Base-by-base conservation (phyloP, 495 filamentous ascomycete genomes). In the Clavariopsis aquatica region DNA sequence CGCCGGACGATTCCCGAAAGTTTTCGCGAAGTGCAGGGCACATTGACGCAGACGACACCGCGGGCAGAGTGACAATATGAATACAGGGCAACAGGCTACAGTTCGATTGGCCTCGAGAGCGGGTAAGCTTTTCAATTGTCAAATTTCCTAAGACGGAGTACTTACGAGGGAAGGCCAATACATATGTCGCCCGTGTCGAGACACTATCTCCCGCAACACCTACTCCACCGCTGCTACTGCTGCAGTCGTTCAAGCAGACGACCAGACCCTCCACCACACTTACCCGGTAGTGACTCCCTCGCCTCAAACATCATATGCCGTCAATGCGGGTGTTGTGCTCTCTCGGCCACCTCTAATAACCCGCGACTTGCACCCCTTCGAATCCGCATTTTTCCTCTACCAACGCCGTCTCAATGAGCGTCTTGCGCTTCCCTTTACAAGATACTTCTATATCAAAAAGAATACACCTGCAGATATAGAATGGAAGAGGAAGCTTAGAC, bases 321-420 rank as follows among this genome's bases (percentile, higher is more conserved):
- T 95, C 80, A 87, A 87, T 61, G 85, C 91, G 62, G 86, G 87
- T 56, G 80, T 96, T 58, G 85, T 97, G 62, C 89, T 99, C 61
- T 92, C 91, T 27, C 90, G 94, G 31, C 85, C 95, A 6, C 94
- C 94, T 9, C 78, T 92, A 52, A 81, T 99, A 66, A 98, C 95
- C 54, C 89, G 89, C 63, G 81, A 88, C 53, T 87, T 91, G 19
- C 87, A 87, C 31, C 81, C 89, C 13, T 98, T 99, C 76, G 94
- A 99, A 77, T 88, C 91, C 74, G 81, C 93, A 54, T 97, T 84
- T 79, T 94, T 87, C 80, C 90, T 98, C 75, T 99, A 99, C 80
- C 94, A 99, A 78, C 90, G 91, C 63, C 92, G 94, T 13, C 82
- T 99, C 56, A 96, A 99, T 77, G 94, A 99, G 79, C 91, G 94